Percentiles rank a stretch among this genome's conserved stretches.
Conservation (phyloP, 768 basidiomycete genomes). For the Austroboletus festivus region DNA sequence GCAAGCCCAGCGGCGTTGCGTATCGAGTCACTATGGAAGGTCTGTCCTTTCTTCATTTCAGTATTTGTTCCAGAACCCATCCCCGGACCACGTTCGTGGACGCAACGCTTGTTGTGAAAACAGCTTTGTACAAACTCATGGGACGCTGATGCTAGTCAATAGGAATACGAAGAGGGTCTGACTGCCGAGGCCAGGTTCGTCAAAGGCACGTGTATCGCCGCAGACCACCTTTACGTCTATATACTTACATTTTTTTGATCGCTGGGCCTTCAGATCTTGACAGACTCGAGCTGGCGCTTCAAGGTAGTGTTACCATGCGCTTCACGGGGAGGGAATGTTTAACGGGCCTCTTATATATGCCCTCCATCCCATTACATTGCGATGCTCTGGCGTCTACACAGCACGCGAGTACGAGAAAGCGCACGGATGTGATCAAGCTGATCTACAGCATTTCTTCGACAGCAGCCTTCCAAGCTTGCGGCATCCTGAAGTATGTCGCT, state of each 20-base stretch:
- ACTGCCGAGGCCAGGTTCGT: conserved; percentile 81
- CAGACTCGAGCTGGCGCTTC: conserved; percentile 82
- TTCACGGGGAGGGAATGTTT: no score
- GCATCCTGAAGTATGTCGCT: conserved; percentile 29
- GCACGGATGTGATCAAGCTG: conserved; percentile 38
- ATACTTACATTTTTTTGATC: neutral
- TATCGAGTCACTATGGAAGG: conserved; percentile 72
- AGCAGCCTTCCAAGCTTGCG: conserved; percentile 64
- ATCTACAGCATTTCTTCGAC: conserved; percentile 77
- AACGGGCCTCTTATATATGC: no score
- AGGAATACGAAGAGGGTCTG: conserved; percentile 83
- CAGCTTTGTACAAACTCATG: no score
- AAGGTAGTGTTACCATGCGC: conserved; percentile 44
- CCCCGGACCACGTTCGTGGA: no score
- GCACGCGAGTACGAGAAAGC: conserved; percentile 72
- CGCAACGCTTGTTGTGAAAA: no score
- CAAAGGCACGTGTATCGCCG: conserved; percentile 72
- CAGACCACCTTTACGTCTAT: neutral
- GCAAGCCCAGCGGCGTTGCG: conserved; percentile 61
- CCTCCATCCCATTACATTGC: neutral
- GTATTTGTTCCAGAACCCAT: no score
- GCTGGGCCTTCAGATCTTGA: conserved; percentile 54
- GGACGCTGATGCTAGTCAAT: no score
- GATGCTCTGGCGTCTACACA: no score
- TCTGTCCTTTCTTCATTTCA: neutral